phyloP scores from a whole-genome alignment of 345 rosid species.

The Moringa oleifera region DNA sequence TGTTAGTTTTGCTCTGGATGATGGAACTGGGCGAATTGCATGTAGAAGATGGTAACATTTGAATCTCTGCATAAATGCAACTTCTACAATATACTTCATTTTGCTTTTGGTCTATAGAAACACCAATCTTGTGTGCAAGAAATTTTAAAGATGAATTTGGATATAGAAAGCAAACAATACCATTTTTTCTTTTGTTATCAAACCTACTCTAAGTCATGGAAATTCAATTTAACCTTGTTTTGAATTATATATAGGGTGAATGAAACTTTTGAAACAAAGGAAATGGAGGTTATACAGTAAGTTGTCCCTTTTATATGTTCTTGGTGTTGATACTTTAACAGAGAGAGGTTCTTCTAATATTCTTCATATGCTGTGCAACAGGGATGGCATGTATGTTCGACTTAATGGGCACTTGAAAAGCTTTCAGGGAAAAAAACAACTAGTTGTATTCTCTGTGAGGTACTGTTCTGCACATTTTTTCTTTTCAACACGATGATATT shows the following conservation, averaged over 20 bases:
- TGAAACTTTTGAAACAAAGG: constrained; percentile 55
- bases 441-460: constrained; percentile 83
- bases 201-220: not conserved
- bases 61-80: not conserved
- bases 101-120: not conserved
- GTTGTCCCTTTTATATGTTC: constrained; percentile 9
- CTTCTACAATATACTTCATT: too few species aligned
- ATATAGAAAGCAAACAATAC: too few species aligned
- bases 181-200: too few species aligned
- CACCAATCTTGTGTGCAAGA: not conserved
- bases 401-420: constrained; percentile 73
- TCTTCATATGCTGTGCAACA: constrained; percentile 18
- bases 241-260: constrained; percentile 48
- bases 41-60: constrained; percentile 72
- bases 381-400: constrained; percentile 74
- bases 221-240: not conserved
- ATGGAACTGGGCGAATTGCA: constrained; percentile 79
- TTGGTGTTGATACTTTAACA: not conserved
- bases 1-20: constrained; percentile 62
- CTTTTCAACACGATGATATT: not conserved
- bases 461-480: constrained; percentile 13
- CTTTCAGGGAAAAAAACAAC: constrained; percentile 56
- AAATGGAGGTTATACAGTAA: constrained; percentile 66
- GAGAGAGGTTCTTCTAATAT: not conserved
- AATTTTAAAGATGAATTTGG: not conserved